These are phyloP conservation scores for Tephrocybe sp. DNA, from an alignment of 768 basidiomycete species.

Conservation along the genomic window DNA sequence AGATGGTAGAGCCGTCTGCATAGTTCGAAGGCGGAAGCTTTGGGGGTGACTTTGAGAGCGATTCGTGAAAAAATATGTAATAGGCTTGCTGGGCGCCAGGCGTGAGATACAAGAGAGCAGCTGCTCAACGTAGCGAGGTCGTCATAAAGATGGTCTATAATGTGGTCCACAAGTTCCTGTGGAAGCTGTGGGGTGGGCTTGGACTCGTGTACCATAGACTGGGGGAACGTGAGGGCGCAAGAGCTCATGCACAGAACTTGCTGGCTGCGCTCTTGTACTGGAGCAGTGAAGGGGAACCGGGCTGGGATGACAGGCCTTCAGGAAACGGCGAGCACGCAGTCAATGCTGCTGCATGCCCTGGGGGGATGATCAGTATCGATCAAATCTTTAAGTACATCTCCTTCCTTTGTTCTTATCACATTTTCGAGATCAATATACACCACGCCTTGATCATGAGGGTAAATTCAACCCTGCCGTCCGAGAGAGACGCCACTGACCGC, in stretches of 20 bases:
- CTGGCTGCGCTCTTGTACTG: conserved; percentile 12
- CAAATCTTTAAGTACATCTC: conserved; percentile 16
- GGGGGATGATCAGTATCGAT: conserved; percentile 20
- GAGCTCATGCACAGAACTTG: conserved; percentile 13
- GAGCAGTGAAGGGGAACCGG: not conserved
- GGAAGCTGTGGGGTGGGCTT: conserved; percentile 27
- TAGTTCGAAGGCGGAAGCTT: conserved; percentile 22
- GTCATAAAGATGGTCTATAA: conserved; percentile 43
- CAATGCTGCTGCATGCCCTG: conserved; percentile 20
- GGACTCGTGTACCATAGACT: conserved; percentile 12
- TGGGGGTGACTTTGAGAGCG: conserved; percentile 26
- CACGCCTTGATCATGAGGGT: conserved; percentile 18
- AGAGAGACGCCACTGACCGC: conserved; percentile 7
- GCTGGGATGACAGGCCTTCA: conserved; percentile 3
- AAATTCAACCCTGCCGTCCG: not conserved
- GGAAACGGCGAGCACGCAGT: conserved; percentile 14
- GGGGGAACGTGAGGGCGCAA: conserved; percentile 4
- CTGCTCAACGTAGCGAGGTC: conserved; percentile 26
- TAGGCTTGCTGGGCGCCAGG: conserved; percentile 39
- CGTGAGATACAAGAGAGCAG: conserved; percentile 36
- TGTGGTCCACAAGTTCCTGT: conserved; percentile 46
- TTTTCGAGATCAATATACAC: conserved; percentile 14
- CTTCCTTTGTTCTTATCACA: conserved; percentile 15
- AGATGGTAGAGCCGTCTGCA: conserved; percentile 36
- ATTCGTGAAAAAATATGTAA: conserved; percentile 40